A percentile compares a stretch with the other conserved stretches of the same genome.
phyloP scores from a whole-genome alignment of 2,329 filamentous ascomycete species.

The Penicillium italicum region DNA sequence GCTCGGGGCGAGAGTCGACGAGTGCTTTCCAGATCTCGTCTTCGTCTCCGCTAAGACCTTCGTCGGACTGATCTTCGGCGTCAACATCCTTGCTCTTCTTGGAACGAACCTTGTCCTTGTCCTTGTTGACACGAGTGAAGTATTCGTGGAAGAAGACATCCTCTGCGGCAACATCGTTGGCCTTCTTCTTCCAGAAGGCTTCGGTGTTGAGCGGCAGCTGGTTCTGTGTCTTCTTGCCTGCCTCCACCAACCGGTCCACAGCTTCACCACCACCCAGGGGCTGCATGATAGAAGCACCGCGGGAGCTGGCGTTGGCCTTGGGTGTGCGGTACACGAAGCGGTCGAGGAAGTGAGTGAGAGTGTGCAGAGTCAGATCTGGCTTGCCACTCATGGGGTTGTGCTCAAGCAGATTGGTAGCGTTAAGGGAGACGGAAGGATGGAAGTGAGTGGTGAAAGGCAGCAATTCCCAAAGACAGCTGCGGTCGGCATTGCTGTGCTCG shows the following conservation, averaged over 20 bases:
- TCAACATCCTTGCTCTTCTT: conserved; percentile 55
- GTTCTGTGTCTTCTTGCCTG: conserved; percentile 55
- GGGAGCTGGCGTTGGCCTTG: conserved; percentile 62
- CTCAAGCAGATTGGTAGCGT: conserved; percentile 68
- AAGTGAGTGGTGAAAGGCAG: conserved; percentile 74
- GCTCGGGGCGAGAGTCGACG: conserved; percentile 72
- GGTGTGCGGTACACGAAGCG: conserved; percentile 97
- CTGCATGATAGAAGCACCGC: conserved; percentile 94
- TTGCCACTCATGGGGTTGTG: conserved; percentile 74
- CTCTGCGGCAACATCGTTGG: conserved; percentile 81
- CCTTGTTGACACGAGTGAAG: conserved; percentile 73
- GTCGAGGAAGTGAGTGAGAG: conserved; percentile 91
- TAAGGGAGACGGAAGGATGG: conserved; percentile 87
- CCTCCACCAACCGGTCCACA: conserved; percentile 58
- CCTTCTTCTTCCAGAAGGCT: conserved; percentile 85
- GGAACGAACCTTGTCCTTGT: conserved; percentile 47
- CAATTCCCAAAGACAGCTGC: conserved; percentile 90
- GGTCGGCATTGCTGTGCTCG: conserved; percentile 87
- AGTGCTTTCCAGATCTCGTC: conserved; percentile 91
- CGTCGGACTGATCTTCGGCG: conserved; percentile 42
- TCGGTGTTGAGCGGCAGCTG: conserved; percentile 74
- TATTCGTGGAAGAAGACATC: conserved; percentile 99
- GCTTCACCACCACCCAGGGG: conserved; percentile 67
- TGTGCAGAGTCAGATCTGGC: conserved; percentile 85
- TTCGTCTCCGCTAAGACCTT: conserved; percentile 60